Percentiles rank a stretch among this genome's conserved stretches.
These are phyloP conservation scores for Lactifluus hygrophoroides DNA, from an alignment of 768 basidiomycete species.

Conservation along the genomic window DNA sequence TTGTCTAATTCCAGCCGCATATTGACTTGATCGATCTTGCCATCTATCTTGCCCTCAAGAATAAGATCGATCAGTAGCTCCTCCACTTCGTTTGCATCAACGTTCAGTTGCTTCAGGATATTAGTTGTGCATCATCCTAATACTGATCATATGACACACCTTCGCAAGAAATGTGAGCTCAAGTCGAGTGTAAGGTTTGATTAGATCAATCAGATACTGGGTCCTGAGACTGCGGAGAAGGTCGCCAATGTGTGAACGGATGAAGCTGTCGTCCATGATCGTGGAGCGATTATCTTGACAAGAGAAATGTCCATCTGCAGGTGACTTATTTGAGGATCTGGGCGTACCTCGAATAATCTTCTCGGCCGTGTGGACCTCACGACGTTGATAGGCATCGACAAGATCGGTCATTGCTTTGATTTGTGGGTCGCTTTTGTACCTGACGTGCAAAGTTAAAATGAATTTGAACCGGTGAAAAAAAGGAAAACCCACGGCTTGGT, in stretches of 20 bases:
- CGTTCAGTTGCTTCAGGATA: slow-evolving; percentile 82
- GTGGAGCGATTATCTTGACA: slow-evolving; percentile 79
- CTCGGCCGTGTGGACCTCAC: slow-evolving; percentile 96
- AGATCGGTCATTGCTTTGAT: slow-evolving; percentile 98
- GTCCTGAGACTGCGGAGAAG: slow-evolving; percentile 89
- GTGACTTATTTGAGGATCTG: not conserved
- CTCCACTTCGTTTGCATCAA: slow-evolving; percentile 87
- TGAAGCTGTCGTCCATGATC: slow-evolving; percentile 95
- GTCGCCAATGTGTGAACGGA: slow-evolving; percentile 92
- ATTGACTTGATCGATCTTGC: slow-evolving; percentile 92
- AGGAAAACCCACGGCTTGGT: slow-evolving; percentile 81
- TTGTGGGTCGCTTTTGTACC: slow-evolving; percentile 92
- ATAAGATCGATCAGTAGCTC: slow-evolving; percentile 90
- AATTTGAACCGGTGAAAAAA: not conserved
- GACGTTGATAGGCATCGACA: slow-evolving; percentile 91
- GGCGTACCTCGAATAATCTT: slow-evolving; percentile 76
- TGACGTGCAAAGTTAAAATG: slow-evolving; percentile 24
- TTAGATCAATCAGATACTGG: slow-evolving; percentile 94
- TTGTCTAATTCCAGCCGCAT: slow-evolving; percentile 87
- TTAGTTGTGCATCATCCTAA: not conserved
- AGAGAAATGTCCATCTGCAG: not conserved
- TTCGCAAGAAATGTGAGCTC: slow-evolving; percentile 91
- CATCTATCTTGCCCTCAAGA: slow-evolving; percentile 94
- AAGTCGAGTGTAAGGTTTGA: slow-evolving; percentile 93
- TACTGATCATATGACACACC: slow-evolving; percentile 33